phyloP scores from a whole-genome alignment of 2,329 filamentous ascomycete species.

The Talaromyces verruculosus region DNA sequence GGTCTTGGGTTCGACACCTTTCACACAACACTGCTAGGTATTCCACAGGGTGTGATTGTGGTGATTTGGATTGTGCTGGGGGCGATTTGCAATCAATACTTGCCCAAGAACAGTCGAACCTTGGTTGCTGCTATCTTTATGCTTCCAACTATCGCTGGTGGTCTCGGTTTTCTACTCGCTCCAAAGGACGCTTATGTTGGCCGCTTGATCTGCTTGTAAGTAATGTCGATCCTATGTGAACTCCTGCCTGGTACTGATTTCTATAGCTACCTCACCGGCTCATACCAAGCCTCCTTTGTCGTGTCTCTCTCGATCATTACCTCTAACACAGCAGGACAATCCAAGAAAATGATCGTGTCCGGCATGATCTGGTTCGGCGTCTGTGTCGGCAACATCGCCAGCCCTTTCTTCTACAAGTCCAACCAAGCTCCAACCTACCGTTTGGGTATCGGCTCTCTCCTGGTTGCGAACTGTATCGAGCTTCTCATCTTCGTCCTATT shows the following conservation, averaged over 20 bases:
- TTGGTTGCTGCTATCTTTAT: conserved; percentile 27
- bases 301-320: conserved; percentile 34
- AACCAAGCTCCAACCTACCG: conserved; percentile 30
- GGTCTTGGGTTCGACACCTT: conserved; percentile 46
- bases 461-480: conserved; percentile 28
- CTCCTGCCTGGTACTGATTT: background rate
- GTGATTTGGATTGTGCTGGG: conserved; percentile 27
- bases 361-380: conserved; percentile 32
- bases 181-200: conserved; percentile 24
- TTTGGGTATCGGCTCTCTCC: conserved; percentile 30
- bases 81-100: conserved; percentile 26
- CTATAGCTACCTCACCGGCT: conserved; percentile 30
- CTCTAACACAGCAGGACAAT: conserved; percentile 32
- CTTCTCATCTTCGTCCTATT: conserved; percentile 24
- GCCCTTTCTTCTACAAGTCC: conserved; percentile 32
- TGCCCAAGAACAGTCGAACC: conserved; percentile 27
- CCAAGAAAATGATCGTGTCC: conserved; percentile 34
- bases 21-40: conserved; percentile 39
- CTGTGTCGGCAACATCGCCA: conserved; percentile 30
- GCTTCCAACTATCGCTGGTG: conserved; percentile 27
- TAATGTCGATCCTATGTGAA: background rate
- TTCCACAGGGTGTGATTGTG: conserved; percentile 39
- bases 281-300: conserved; percentile 33
- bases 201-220: conserved; percentile 27
- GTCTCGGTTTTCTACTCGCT: conserved; percentile 26